A percentile compares a stretch with the other conserved stretches of the same genome.
These are phyloP conservation scores for Panicum virgatum DNA, from an alignment of 202 grass and related monocot species.

Conservation along the genomic window DNA sequence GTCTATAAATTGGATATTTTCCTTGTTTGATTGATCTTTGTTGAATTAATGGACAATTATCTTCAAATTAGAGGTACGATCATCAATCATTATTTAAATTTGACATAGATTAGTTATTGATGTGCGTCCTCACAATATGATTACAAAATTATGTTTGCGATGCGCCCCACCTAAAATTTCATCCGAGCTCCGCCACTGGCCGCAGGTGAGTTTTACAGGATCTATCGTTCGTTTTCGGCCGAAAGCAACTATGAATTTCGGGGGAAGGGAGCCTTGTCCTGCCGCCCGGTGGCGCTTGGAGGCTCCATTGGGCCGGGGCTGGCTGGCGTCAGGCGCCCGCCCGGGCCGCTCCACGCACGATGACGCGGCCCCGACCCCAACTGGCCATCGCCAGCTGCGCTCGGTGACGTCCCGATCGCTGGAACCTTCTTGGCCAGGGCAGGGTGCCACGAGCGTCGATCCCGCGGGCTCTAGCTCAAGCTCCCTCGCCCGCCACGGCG, in stretches of 20 bases:
- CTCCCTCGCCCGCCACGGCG: not conserved
- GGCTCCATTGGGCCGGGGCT: not conserved
- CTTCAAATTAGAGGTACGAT: too few relatives aligned
- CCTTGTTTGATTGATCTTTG: too few relatives aligned
- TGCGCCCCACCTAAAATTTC: too few relatives aligned
- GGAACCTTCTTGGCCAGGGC: slow-evolving; percentile 15
- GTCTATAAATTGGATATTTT: too few relatives aligned
- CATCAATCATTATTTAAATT: too few relatives aligned
- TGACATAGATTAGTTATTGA: too few relatives aligned
- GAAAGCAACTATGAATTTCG: not conserved
- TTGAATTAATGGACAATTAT: too few relatives aligned
- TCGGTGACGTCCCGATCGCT: slow-evolving; percentile 29
- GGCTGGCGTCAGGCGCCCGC: slow-evolving; percentile 6
- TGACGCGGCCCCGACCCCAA: not conserved
- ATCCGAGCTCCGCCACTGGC: too few relatives aligned
- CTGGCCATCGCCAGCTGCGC: not conserved
- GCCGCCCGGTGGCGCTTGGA: not conserved
- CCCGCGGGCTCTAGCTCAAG: not conserved
- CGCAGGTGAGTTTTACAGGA: not conserved
- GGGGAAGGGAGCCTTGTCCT: not conserved
- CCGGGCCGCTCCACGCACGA: not conserved
- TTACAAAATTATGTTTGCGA: too few relatives aligned
- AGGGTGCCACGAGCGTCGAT: not conserved
- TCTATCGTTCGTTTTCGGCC: not conserved
- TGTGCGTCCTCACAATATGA: too few relatives aligned